phyloP scores from a whole-genome alignment of 129 eudicot species.

The Lactuca saligna region DNA sequence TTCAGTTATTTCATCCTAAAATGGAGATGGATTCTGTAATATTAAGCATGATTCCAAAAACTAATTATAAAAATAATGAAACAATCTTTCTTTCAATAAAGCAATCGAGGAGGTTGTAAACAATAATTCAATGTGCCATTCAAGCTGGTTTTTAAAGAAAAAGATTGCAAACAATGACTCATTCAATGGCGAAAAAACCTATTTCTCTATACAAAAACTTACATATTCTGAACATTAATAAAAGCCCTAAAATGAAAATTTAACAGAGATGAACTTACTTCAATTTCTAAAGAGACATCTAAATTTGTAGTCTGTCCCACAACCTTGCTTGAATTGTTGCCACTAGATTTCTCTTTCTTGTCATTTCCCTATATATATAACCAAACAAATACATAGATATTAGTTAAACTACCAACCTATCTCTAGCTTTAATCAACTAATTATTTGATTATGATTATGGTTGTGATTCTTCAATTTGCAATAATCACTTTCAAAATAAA shows the following conservation, averaged over 20 bases:
- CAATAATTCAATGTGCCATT: too few relatives aligned
- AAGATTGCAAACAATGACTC: not conserved
- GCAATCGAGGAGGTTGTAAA: not conserved
- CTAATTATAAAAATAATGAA: not conserved
- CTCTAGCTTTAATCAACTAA: too few relatives aligned
- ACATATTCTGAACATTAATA: not conserved
- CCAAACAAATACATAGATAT: constrained; percentile 16
- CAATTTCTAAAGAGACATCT: constrained; percentile 25
- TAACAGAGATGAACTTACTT: constrained; percentile 34
- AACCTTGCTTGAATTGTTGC: constrained; percentile 28
- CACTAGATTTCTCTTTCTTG: constrained; percentile 15
- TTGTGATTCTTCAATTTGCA: too few relatives aligned
- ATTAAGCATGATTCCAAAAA: not conserved
- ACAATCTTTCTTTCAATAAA: not conserved
- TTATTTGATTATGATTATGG: too few relatives aligned
- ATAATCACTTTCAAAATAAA: too few relatives aligned
- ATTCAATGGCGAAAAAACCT: constrained; percentile 6
- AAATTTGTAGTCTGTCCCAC: constrained; percentile 21
- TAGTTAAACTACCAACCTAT: not conserved
- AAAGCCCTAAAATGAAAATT: not conserved
- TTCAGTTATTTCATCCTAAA: constrained; percentile 60
- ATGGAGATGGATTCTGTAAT: too few relatives aligned
- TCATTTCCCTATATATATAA: constrained; percentile 40
- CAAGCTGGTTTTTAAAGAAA: not conserved
- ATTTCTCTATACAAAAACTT: constrained; percentile 6